Base-by-base conservation (phyloP, 352 stramenopile genomes). In the Thraustochytrium sp. region DNA sequence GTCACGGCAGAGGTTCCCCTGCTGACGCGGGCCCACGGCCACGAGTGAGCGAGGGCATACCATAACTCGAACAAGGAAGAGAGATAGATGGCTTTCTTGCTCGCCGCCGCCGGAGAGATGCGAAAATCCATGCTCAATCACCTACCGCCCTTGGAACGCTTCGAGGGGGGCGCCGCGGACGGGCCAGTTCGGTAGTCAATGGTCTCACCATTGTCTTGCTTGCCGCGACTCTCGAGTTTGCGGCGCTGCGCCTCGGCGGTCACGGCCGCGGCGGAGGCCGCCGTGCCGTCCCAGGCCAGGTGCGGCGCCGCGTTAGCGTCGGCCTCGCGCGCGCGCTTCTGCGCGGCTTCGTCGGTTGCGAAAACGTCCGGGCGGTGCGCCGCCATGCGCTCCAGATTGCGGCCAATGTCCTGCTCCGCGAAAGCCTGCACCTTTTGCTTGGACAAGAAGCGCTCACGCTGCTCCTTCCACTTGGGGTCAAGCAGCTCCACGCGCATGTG, bases 401-500 rank as follows among this genome's bases (percentile, higher is more conserved):
- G 91, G 59, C 96, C 95, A 72, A 99, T 98, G 29, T 95, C 94
- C 2, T 95, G 95, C 44, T 92, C 93, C 0, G 97, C 96, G 46
- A 98, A 96, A 8, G 92, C 94, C 48, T 90, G 98, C 56, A 98
- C 94, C 51, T 98, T 98, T 78, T 99, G 96, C 86, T 98, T 98
- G 37, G 98, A 94, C 49, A 96, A 85, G 73, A 98, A 97, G 46
- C 95, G 91, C 82, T 95, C 92, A 16, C 91, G 92, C 91, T 99
- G 94, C 85, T 99, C 95, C 44, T 94, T 90, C 95, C 96, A 99
- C 85, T 98, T 98, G 1, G 97, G 96, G 87, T 99, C 98, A 85
- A 99, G 92, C 36, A 99, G 87, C 85, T 99, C 89, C 87, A 99
- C 99, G 16, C 97, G 93, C 96, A 99, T 98, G 88, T 99, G 97